Conservation (phyloP, 495 filamentous ascomycete species). For the Xylaria longipes region DNA sequence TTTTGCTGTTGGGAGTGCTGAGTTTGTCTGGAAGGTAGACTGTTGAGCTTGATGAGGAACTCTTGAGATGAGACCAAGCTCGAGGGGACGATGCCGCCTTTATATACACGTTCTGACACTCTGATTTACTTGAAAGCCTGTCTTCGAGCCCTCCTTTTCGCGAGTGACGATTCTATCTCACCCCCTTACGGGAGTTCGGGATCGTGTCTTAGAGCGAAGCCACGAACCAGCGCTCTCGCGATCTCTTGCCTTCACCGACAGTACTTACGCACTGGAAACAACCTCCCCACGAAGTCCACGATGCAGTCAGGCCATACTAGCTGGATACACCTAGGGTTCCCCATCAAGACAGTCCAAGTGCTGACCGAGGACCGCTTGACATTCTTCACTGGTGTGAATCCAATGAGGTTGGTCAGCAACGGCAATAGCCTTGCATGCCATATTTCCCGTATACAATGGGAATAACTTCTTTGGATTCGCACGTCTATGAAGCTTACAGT, state of each 20-base stretch:
- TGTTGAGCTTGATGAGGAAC: conserved; percentile 15
- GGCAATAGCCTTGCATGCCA: not conserved
- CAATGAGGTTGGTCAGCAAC: not conserved
- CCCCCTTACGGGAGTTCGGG: not conserved
- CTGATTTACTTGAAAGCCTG: not conserved
- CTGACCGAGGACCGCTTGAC: not conserved
- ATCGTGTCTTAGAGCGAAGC: not conserved
- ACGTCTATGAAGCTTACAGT: not conserved
- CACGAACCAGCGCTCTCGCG: not conserved
- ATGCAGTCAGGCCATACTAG: not conserved
- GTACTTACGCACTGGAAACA: not conserved
- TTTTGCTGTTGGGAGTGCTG: conserved; percentile 10
- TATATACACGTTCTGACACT: conserved; percentile 6
- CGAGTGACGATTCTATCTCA: not conserved
- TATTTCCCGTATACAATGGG: not conserved
- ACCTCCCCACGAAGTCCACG: not conserved
- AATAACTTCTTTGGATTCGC: not conserved
- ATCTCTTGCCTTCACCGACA: conserved; percentile 6
- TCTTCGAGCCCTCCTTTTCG: not conserved
- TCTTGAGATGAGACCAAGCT: not conserved
- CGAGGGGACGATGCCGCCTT: not conserved
- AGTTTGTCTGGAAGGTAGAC: not conserved
- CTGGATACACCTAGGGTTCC: not conserved
- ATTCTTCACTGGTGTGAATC: not conserved
- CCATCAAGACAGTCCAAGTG: not conserved